A percentile compares a stretch with the other conserved stretches of the same genome.
Conservation (phyloP, 768 basidiomycete genomes). For the Coprinellus aureogranulatus region DNA sequence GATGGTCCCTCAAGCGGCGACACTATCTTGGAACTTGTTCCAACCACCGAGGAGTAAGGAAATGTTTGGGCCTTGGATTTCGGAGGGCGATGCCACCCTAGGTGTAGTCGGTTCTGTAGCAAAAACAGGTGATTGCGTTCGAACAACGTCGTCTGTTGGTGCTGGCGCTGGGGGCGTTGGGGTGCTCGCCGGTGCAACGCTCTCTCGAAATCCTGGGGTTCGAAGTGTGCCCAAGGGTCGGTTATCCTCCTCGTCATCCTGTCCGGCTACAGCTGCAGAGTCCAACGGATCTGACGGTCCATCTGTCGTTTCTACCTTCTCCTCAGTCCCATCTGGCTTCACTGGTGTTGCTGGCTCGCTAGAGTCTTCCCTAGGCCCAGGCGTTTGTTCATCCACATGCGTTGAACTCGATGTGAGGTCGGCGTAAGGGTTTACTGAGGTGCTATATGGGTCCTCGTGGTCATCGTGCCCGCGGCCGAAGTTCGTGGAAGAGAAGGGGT, state of each 20-base stretch:
- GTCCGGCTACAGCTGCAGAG: slow-evolving; percentile 23
- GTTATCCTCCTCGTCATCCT: slow-evolving; percentile 36
- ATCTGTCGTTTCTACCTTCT: slow-evolving; percentile 12
- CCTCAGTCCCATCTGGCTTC: not conserved
- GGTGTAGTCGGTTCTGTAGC: not conserved
- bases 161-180: not conserved
- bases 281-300: slow-evolving; percentile 32
- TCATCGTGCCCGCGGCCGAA: not conserved
- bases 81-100: not conserved
- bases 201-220: slow-evolving; percentile 57
- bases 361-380: not conserved
- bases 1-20: slow-evolving; percentile 36
- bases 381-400: not conserved
- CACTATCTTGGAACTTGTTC: slow-evolving; percentile 25
- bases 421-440: slow-evolving; percentile 20
- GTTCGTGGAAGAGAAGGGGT: slow-evolving; percentile 11
- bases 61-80: too few relatives aligned
- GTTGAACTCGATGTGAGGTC: slow-evolving; percentile 18
- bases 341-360: not conserved
- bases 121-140: not conserved
- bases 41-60: too few relatives aligned
- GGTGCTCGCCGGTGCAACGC: slow-evolving; percentile 27
- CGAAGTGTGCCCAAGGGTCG: slow-evolving; percentile 26
- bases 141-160: not conserved
- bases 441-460: slow-evolving; percentile 9